These are phyloP conservation scores for Dothideomycetes sp. DNA, from an alignment of 2,329 filamentous ascomycete genomes.

Conservation along the genomic window DNA sequence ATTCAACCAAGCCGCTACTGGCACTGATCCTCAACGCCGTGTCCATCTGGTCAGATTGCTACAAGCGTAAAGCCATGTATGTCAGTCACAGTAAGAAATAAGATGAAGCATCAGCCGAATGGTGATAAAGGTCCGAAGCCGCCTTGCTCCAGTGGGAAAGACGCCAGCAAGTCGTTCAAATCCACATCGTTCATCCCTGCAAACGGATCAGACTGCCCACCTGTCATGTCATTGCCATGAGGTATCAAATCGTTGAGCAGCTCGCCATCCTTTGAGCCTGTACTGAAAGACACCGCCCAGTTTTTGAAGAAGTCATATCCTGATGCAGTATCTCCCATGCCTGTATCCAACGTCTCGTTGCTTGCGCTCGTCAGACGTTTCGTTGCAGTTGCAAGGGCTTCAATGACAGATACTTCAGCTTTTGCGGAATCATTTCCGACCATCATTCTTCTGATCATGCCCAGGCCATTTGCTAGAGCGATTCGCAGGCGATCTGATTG, in stretches of 20 bases:
- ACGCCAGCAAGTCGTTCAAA: not conserved
- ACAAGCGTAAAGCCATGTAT: too few species aligned
- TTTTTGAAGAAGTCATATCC: not conserved
- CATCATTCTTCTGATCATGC: conserved; percentile 23
- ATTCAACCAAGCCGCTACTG: too few species aligned
- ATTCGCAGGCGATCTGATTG: conserved; percentile 15
- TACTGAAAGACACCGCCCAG: not conserved
- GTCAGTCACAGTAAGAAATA: too few species aligned
- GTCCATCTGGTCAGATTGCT: too few species aligned
- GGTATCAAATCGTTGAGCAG: not conserved
- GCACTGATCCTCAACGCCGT: too few species aligned
- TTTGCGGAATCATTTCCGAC: conserved; percentile 20
- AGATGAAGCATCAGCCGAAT: too few species aligned
- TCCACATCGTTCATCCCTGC: not conserved
- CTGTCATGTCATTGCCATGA: not conserved
- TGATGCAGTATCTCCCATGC: not conserved
- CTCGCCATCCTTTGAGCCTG: not conserved
- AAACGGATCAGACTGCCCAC: not conserved
- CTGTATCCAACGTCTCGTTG: not conserved
- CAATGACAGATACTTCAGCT: conserved; percentile 22
- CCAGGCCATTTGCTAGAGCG: conserved; percentile 16
- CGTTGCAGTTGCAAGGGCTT: conserved; percentile 17
- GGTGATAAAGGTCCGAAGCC: not conserved
- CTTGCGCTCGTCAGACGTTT: not conserved
- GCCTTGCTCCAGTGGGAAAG: not conserved